These are phyloP conservation scores for Actinomortierella ambigua DNA, from an alignment of 371 early-diverging fungal genomes.

Conservation along the genomic window DNA sequence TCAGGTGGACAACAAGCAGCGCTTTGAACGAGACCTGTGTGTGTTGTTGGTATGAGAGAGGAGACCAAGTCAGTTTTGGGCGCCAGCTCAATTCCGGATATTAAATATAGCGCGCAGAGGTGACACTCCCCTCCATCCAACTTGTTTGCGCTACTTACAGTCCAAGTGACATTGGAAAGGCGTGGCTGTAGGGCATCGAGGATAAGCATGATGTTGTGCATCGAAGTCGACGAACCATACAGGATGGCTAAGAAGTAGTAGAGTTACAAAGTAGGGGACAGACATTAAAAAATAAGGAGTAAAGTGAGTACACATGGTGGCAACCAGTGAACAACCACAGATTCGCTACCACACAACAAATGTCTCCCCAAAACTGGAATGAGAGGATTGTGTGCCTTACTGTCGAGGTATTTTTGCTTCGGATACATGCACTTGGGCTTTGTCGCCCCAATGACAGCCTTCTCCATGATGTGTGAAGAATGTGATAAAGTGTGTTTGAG, in stretches of 20 bases:
- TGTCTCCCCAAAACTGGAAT: neutral
- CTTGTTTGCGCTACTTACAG: slow-evolving; percentile 12
- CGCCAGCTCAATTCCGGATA: too few species aligned
- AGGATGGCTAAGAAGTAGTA: slow-evolving; percentile 55
- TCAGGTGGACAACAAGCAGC: slow-evolving; percentile 82
- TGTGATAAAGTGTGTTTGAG: too few species aligned
- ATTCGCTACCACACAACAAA: too few species aligned
- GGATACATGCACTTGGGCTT: slow-evolving; percentile 76
- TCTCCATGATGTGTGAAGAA: slow-evolving; percentile 68
- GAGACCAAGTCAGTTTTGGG: too few species aligned
- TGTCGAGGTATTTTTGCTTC: slow-evolving; percentile 85
- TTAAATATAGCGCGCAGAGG: too few species aligned
- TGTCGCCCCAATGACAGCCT: slow-evolving; percentile 79
- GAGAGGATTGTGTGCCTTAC: slow-evolving; percentile 60
- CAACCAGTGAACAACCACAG: neutral
- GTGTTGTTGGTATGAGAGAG: too few species aligned
- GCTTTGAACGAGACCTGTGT: slow-evolving; percentile 94
- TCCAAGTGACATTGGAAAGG: slow-evolving; percentile 27
- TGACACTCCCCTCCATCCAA: neutral
- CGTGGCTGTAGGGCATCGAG: slow-evolving; percentile 26
- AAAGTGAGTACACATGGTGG: neutral
- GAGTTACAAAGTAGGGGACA: slow-evolving; percentile 48
- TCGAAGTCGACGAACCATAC: slow-evolving; percentile 51
- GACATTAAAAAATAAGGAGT: slow-evolving; percentile 3
- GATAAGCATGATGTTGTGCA: slow-evolving; percentile 57